Conservation (phyloP, 331 rosid genomes). For the Quercus phellos region DNA sequence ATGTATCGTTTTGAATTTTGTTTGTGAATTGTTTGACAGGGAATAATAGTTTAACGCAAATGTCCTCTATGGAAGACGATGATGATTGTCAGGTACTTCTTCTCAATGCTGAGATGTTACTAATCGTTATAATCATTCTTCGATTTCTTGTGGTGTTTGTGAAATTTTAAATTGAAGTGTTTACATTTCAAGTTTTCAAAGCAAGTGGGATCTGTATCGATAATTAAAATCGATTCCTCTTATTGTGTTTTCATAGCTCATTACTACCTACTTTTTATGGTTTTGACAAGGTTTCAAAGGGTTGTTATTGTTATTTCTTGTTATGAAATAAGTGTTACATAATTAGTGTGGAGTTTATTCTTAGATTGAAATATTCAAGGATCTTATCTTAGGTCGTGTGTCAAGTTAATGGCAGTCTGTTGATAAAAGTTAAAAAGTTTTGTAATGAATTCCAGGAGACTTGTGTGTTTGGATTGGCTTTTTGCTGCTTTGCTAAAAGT, state of each 20-base stretch:
- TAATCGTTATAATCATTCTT: background rate
- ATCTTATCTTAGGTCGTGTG: background rate
- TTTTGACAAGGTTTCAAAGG: background rate
- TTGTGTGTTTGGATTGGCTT: too few relatives aligned
- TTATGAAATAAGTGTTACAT: background rate
- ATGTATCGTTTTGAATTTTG: background rate
- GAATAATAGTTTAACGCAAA: constrained; percentile 21
- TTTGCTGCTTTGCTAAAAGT: too few relatives aligned
- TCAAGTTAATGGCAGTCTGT: background rate
- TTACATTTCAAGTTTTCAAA: background rate
- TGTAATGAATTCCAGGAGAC: background rate
- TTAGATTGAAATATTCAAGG: background rate
- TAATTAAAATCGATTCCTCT: background rate
- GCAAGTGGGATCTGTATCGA: background rate
- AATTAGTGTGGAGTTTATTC: background rate
- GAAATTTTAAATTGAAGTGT: too few relatives aligned
- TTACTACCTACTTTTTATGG: background rate
- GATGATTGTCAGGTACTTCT: constrained; percentile 32
- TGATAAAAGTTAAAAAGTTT: background rate
- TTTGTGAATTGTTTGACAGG: constrained; percentile 28
- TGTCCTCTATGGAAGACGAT: constrained; percentile 30
- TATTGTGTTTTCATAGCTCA: background rate
- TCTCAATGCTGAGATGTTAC: background rate
- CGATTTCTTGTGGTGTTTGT: too few relatives aligned
- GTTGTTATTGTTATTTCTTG: background rate